A percentile compares a stretch with the other conserved stretches of the same genome.
These are phyloP conservation scores for Mortierella sp. DNA, from an alignment of 371 early-diverging fungal genomes.

Conservation along the genomic window DNA sequence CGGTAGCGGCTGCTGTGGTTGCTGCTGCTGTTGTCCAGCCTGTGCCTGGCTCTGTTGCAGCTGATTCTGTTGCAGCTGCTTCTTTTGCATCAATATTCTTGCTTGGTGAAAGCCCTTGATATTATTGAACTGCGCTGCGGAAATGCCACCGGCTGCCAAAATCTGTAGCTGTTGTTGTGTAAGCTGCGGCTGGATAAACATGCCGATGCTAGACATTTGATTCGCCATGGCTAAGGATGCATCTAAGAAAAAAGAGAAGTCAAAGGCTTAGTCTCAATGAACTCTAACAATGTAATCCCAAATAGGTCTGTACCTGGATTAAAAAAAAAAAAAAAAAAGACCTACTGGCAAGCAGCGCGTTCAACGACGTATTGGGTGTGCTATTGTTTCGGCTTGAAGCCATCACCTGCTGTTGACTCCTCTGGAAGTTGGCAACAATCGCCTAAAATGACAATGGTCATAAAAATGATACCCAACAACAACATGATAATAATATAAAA, in stretches of 20 bases:
- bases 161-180: slow-evolving; percentile 35
- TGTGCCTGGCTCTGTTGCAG: slow-evolving; percentile 18
- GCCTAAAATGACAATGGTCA: slow-evolving; percentile 2
- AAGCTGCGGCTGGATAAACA: slow-evolving; percentile 25
- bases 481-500: not conserved
- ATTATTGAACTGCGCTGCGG: slow-evolving; percentile 24
- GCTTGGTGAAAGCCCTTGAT: slow-evolving; percentile 16
- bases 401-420: slow-evolving; percentile 32
- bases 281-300: too few species aligned
- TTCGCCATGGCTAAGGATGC: slow-evolving; percentile 15
- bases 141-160: slow-evolving; percentile 6
- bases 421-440: slow-evolving; percentile 21
- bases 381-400: slow-evolving; percentile 19
- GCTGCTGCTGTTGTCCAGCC: slow-evolving; percentile 15
- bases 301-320: too few species aligned
- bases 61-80: slow-evolving; percentile 41
- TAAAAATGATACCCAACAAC: not conserved
- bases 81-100: slow-evolving; percentile 15
- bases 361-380: not conserved
- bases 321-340: too few species aligned
- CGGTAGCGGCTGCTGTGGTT: slow-evolving; percentile 7
- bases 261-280: too few species aligned
- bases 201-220: slow-evolving; percentile 22
- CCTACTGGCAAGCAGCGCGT: slow-evolving; percentile 26
- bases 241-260: not conserved